Evolutionary conservation across 192 early-diverging fungal species (phyloP), one percentile per base, ranked within the genome.

Genomic region (Allomyces javanicus): DNA sequence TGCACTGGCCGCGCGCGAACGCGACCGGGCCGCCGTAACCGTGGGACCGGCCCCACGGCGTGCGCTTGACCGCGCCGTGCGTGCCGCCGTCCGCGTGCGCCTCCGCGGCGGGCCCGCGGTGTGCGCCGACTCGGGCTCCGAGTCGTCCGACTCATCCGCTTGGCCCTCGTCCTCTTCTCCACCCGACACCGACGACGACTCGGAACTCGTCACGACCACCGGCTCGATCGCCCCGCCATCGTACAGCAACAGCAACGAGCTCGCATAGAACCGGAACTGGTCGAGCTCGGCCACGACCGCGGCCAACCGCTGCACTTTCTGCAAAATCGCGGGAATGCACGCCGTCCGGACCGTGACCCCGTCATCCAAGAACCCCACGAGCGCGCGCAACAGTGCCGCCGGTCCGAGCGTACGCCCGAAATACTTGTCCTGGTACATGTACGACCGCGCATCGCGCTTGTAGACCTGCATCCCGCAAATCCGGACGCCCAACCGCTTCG

Each of bases 391-490:
- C 58, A 99, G 90, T 14, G 87, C 87, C 55, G 83, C 79, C 27
- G 80, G 77, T 64, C 87, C 86, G 63, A 99, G 79, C 24, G 83
- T 84, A 7, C 96, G 81, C 17, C 96, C 96, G 68, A 89, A 89
- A 73, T 99, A 99, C 75, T 99, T 99, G 79, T 95, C 17, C 22
- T 24, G 24, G 24, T 62, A 33, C 43, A 40, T 69, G 26, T 63
- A 72, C 6, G 14, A 72, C 26, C 17, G 24, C 24, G 21, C 44
- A 24, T 40, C 55, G 58, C 24, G 24, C 44, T 62, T 71, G 58
- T 65, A 61, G 43, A 26, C 40, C 82, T 97, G 96, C 91, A 99
- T 91, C 10, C 96, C 94, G 72, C 96, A 97, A 64, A 99, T 90
- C 0, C 94, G 82, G 64, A 96, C 90, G 9, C 96, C 96, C 25